phyloP scores from a whole-genome alignment of 192 early-diverging fungal species.

The Coemansia sp. region DNA sequence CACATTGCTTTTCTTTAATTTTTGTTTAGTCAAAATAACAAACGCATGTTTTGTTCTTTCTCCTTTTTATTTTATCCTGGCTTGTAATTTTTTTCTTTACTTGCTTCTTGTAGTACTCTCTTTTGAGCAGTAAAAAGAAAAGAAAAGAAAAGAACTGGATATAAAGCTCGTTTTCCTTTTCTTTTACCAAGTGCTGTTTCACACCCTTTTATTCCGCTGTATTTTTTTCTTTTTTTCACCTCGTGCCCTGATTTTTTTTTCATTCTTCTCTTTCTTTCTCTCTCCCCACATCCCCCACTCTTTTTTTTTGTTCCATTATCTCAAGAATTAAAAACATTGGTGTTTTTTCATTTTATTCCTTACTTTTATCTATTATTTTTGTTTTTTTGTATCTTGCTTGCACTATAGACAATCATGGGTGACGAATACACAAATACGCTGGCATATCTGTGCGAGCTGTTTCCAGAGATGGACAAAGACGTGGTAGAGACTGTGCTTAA shows the following conservation, averaged over 20 bases:
- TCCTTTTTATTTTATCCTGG: not conserved
- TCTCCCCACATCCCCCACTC: not conserved
- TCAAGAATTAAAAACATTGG: too few relatives aligned
- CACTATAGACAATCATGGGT: constrained; percentile 10
- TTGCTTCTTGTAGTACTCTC: too few relatives aligned
- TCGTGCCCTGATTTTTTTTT: not conserved
- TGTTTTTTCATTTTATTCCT: too few relatives aligned
- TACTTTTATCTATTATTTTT: constrained; percentile 1
- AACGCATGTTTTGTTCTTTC: too few relatives aligned
- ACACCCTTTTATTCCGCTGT: not conserved
- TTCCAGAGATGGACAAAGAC: constrained; percentile 40
- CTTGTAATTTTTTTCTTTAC: too few relatives aligned
- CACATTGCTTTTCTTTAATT: not conserved
- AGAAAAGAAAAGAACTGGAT: too few relatives aligned
- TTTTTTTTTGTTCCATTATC: constrained; percentile 7
- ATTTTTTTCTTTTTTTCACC: not conserved
- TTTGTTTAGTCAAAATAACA: not conserved
- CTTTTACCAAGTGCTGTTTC: not conserved
- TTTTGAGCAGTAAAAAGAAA: too few relatives aligned
- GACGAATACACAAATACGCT: constrained; percentile 25
- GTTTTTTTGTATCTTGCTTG: not conserved
- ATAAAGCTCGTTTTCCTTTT: too few relatives aligned
- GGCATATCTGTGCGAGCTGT: constrained; percentile 26
- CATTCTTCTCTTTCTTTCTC: not conserved
- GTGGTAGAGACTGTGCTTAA: constrained; percentile 27